Evolutionary conservation across 2,329 filamentous ascomycete species (phyloP), one percentile per base, ranked within the genome.

Genomic region (Rutstroemia sp.): DNA sequence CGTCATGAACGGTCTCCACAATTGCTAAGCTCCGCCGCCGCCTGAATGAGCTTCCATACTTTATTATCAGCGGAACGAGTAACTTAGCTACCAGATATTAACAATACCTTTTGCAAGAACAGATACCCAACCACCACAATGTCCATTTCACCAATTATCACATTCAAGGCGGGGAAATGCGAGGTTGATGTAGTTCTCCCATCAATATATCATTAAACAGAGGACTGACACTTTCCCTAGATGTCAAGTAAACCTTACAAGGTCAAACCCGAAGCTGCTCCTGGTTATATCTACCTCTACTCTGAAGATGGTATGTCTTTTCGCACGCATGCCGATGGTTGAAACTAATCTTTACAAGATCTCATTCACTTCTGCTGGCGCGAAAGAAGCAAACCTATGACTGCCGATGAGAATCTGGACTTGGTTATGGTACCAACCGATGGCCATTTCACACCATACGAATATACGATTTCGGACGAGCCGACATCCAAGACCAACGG

Each of bases 281-380:
- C 84, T 5, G 92, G 92, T 65, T 96, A 95, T 73, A 82, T 97
- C 70, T 97, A 95, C 72, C 85, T 97, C 54, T 96, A 94, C 74
- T 81, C 81, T 52, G 92, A 95, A 78, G 92, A 96, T 85, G 92
- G 86, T 87, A 69, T 57, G 72, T 73, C 12, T 14, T 48, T 47
- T n/a, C 2, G 19, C 18, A 41, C 44, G 12, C 18, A 16, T 49
- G 12, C 18, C 37, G 3, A 37, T 44, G n/a, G 4, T 8, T 34
- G 8, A 21, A 41, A 39, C 23, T 58, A 59, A 50, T 62, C n/a
- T 27, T 10, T 19, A 59, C 67, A 34, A 91, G 88, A 96, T 52
- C 82, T 99, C 59, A 80, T 95, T 59, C 92, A 96, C 76, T 96
- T 99, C 76, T 96, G 92, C 81, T 99, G 95, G 95, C 87, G 92